Evolutionary conservation across 2,329 filamentous ascomycete genomes (phyloP).

Genomic region (Pyrenophora teres): DNA sequence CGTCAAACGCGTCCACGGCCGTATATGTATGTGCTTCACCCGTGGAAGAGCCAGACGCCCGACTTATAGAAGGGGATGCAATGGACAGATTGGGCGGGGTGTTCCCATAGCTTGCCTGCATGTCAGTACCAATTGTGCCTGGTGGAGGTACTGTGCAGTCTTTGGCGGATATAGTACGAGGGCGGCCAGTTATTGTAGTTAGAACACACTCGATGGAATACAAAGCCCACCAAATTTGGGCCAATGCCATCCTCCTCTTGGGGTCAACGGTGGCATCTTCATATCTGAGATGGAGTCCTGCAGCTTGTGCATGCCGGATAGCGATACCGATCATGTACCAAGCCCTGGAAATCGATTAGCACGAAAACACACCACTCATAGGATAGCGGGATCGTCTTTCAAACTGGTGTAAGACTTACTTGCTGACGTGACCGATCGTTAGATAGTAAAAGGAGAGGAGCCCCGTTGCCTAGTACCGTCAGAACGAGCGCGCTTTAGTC

Average conservation of each 20-base stretch:
- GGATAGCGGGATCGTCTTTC: no score
- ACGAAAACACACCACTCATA: slow-evolving; percentile 8
- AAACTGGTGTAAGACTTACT: slow-evolving; percentile 24
- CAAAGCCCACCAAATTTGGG: slow-evolving; percentile 47
- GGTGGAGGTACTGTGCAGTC: slow-evolving; percentile 34
- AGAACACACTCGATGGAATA: slow-evolving; percentile 42
- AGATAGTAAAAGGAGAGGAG: slow-evolving; percentile 47
- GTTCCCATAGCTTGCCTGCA: slow-evolving; percentile 7
- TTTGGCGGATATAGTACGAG: slow-evolving; percentile 36
- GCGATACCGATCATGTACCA: slow-evolving; percentile 45
- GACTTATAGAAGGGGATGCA: neutral
- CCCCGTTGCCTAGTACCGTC: slow-evolving; percentile 32
- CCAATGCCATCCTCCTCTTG: slow-evolving; percentile 34
- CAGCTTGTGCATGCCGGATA: slow-evolving; percentile 42
- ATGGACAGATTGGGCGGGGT: neutral
- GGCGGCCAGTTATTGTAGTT: slow-evolving; percentile 43
- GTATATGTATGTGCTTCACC: neutral
- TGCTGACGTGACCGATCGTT: slow-evolving; percentile 45
- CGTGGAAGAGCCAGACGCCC: neutral
- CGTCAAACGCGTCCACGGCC: neutral
- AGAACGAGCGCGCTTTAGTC: slow-evolving; percentile 5
- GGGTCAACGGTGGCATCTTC: slow-evolving; percentile 24
- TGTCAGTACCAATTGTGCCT: slow-evolving; percentile 4
- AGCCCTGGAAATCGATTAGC: slow-evolving; percentile 30
- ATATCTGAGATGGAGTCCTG: slow-evolving; percentile 46